phyloP scores from a whole-genome alignment of 1,139 yeast species.

The Magnusiomyces fungicola region DNA sequence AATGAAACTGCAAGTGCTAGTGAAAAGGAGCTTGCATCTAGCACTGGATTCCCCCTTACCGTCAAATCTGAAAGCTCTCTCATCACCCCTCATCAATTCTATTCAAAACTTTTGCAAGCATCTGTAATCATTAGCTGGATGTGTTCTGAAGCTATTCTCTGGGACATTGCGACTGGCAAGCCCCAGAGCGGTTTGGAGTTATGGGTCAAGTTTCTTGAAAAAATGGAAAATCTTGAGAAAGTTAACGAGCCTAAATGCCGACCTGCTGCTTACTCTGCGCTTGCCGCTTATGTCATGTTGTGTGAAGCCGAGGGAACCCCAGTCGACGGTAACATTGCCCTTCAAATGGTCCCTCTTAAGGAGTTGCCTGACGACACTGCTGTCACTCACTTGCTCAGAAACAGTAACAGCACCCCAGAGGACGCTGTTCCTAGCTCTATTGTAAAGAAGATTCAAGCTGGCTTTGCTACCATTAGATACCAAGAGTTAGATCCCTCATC shows the following conservation, averaged over 20 bases:
- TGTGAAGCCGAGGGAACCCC: slow-evolving; percentile 19
- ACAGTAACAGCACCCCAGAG: slow-evolving; percentile 8
- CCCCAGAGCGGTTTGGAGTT: slow-evolving; percentile 29
- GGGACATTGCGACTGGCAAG: slow-evolving; percentile 22
- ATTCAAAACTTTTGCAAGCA: slow-evolving; percentile 14
- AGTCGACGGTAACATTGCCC: slow-evolving; percentile 25
- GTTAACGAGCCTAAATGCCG: slow-evolving; percentile 23
- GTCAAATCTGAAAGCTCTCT: not conserved
- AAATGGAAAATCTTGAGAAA: slow-evolving; percentile 20
- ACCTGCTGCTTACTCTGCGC: slow-evolving; percentile 27
- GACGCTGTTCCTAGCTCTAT: not conserved
- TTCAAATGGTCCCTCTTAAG: slow-evolving; percentile 28
- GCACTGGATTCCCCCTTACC: not conserved
- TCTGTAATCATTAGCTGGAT: slow-evolving; percentile 26
- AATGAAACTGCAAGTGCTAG: not conserved
- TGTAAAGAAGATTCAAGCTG: slow-evolving; percentile 8
- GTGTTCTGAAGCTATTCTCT: slow-evolving; percentile 23
- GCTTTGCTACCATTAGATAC: slow-evolving; percentile 15
- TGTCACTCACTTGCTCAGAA: slow-evolving; percentile 15
- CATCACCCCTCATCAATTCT: not conserved
- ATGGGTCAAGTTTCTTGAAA: slow-evolving; percentile 32
- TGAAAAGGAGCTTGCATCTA: not conserved
- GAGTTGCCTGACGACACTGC: slow-evolving; percentile 24
- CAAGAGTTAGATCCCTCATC: slow-evolving; percentile 20
- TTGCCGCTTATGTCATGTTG: slow-evolving; percentile 26